Base-by-base conservation (phyloP, 2,329 filamentous ascomycete genomes). In the Hansfordia pulvinata region DNA sequence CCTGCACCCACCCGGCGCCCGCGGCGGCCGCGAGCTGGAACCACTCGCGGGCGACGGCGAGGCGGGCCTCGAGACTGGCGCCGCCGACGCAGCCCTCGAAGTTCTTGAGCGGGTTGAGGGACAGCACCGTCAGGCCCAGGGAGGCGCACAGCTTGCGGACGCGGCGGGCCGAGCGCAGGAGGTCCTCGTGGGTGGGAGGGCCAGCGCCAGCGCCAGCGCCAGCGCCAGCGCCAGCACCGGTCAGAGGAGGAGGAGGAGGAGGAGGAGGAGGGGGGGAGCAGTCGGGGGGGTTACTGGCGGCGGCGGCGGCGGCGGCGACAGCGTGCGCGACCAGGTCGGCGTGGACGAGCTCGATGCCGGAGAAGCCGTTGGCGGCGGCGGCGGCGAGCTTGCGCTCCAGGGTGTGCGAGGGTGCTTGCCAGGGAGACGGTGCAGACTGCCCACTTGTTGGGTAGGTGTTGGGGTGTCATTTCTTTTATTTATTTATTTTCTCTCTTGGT, bases 71-170 rank as follows among this genome's bases (percentile, higher is more conserved):
- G 2, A 54, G 31, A n/a, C n/a, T 0, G 44, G 38, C 1, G 40
- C 34, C n/a, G 14, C 26, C 29, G 10, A 22, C 19, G 14, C 43
- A 29, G 17, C 50, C 52, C 33, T 55, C 49, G 28, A 46, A 53
- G 30, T 52, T 52, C 29, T 52, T 44, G 13, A 55, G 52, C 2
- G 50, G 41, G 4, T 42, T 48, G 10, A 52, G 24, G 1, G 44
- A 35, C 3, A 56, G 40, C 24, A 56, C 49, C 17, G 36, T 36
- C 24, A 58, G 33, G 15, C 35, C 24, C 15, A 48, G 34, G 3
- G 39, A 25, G 19, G 37, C 30, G 32, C 49, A 54, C 17, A 25
- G 9, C 28, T 32, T 23, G 26, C 10, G 35, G 12, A 35, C 28
- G 15, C 27, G 28, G 10, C 8, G 20, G 6, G 44, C 43, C 5